Evolutionary conservation across 2,329 filamentous ascomycete species (phyloP), one percentile per base, ranked within the genome.

Genomic region (Trichoderma hamatum): DNA sequence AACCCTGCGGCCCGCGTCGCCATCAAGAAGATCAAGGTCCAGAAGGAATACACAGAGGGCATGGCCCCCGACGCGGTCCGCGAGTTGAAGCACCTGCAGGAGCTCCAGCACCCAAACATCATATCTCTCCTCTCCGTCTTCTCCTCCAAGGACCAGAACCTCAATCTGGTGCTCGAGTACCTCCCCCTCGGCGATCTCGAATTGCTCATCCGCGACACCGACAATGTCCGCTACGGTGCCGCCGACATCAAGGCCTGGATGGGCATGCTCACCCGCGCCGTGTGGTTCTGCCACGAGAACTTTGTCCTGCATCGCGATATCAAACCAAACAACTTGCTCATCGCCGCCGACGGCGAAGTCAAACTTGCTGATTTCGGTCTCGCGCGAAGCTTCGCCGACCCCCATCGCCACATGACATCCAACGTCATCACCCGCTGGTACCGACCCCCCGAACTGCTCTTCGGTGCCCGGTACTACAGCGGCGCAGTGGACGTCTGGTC

Each of bases 361-460:
- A 98, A 98, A 80, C 88, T 99, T 62, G 96, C 95, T 43, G 96
- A 99, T 90, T 99, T 99, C 75, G 96, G 96, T 85, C 89, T 99
- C 39, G 96, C 96, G 6, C 86, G 96, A 71, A 88, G 86, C 70
- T 97, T 97, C 78, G 91, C 93, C 9, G 96, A 99, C 78, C 95
- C 96, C 0, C 92, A 94, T 75, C 84, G 89, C 67, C 86, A 86
- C 74, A 99, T 99, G 96, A 97, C 95, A 1, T 89, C 90, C 76
- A 94, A 96, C 76, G 95, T 97, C 72, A 97, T 99, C 79, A 99
- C 96, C 21, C 89, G 94, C 72, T 99, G 96, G 94, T 99, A 98
- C 83, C 88, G 95, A 1, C 94, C 96, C 0, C 94, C 94, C 0
- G 96, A 99, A 83, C 87, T 99, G 26, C 89, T 98, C 72, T 97